A percentile compares a stretch with the other conserved stretches of the same genome.
Evolutionary conservation across 176 grass and related monocot species (phyloP).

Genomic region (Chrysopogon serrulatus): DNA sequence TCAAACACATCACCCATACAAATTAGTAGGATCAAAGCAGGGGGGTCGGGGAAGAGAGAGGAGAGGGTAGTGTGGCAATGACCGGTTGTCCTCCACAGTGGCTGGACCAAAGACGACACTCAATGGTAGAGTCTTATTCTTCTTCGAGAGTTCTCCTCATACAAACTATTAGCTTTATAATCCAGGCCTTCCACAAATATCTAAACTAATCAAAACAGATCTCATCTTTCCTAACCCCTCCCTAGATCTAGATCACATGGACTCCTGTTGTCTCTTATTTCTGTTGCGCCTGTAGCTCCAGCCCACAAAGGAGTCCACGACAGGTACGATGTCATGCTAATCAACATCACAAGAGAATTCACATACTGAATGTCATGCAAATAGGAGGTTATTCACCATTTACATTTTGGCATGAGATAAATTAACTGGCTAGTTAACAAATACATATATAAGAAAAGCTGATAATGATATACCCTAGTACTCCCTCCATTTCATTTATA

Average conservation of each 20-base stretch:
- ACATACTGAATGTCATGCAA: constrained; percentile 1
- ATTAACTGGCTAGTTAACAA: neutral
- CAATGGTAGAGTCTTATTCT: neutral
- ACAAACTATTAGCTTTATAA: neutral
- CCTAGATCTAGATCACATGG: neutral
- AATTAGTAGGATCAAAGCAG: neutral
- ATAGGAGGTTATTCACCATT: neutral
- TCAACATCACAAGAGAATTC: neutral
- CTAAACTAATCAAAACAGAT: neutral
- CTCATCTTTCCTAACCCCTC: neutral
- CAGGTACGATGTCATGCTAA: neutral
- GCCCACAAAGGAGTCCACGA: neutral
- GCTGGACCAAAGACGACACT: neutral
- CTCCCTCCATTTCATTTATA: neutral
- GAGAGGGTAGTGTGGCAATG: neutral
- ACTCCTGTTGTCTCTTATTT: neutral
- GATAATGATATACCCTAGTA: neutral
- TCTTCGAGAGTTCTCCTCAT: neutral
- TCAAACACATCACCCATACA: neutral
- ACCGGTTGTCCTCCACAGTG: neutral
- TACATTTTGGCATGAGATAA: neutral
- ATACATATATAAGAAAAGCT: neutral
- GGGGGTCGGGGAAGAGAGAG: neutral
- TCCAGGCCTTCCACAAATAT: neutral
- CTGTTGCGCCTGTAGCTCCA: neutral